These are phyloP conservation scores for Leccinum pellstonianum DNA, from an alignment of 768 basidiomycete genomes.

Conservation along the genomic window DNA sequence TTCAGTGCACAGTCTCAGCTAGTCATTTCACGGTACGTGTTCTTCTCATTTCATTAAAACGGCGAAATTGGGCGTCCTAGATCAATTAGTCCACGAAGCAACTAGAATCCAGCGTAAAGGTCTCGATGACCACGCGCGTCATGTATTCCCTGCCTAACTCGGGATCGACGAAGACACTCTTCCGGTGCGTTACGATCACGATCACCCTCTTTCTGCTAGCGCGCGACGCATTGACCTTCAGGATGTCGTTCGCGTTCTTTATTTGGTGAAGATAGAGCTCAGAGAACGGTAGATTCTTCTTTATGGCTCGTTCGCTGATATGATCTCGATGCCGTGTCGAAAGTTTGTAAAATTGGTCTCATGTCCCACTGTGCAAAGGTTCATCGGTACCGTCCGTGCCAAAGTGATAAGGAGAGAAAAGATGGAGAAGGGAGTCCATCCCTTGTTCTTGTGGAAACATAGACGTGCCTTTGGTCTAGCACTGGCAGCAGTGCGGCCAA, in stretches of 20 bases:
- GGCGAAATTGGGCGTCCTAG: not conserved
- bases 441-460: not conserved
- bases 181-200: not conserved
- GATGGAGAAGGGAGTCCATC: not conserved
- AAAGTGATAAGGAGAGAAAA: not conserved
- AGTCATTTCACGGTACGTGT: too few relatives aligned
- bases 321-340: conserved; percentile 4
- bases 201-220: conserved; percentile 6
- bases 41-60: not conserved
- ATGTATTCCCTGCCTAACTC: not conserved
- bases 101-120: not conserved
- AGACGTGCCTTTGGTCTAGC: conserved; percentile 7
- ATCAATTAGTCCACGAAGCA: not conserved
- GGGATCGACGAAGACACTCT: not conserved
- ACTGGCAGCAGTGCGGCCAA: conserved; percentile 4
- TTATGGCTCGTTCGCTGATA: not conserved
- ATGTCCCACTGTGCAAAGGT: not conserved
- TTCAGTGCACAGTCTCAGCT: too few relatives aligned
- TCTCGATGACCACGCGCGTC: conserved; percentile 1
- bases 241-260: not conserved
- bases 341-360: not conserved
- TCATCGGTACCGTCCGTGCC: not conserved
- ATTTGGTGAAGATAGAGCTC: not conserved
- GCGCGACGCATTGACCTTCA: conserved; percentile 6
- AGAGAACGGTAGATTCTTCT: not conserved